Base-by-base conservation (phyloP, 2,329 filamentous ascomycete species). In the Fusarium solani-melongenae region DNA sequence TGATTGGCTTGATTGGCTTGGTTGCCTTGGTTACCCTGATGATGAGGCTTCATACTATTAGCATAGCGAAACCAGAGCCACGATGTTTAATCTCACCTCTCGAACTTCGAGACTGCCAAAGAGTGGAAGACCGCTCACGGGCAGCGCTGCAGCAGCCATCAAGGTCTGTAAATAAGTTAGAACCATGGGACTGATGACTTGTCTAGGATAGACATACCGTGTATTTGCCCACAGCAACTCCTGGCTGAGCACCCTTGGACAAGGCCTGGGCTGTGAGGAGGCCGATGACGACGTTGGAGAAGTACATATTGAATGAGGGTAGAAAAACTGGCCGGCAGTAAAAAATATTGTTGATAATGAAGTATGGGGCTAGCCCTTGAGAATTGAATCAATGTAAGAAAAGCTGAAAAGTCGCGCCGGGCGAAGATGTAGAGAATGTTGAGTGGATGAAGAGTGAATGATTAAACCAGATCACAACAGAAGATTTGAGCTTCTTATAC, bases 91-190 rank as follows among this genome's bases (percentile, higher is more conserved):
- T 27, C 69, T 56, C 33, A 69, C 69, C 2, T 12, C 27, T 39
- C 59, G 61, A 8, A 56, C 59, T 12, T 72, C 69, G 0, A 72
- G 59, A 4, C 53, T 60, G 14, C 69, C 69, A 64, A 72, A 44
- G 10, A 72, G 17, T 5, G 69, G 69, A 1, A 58, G 65, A 2
- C 55, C 56, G 4, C 55, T 49, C 2, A 22, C 69, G 22, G 69
- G 69, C 5, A 69, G 27, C 12, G 69, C 69, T 7, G 64, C 69
- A 58, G 36, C 44, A 55, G 65, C 69, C 65, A 71, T 71, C 39
- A 71, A 58, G 9, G 68, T 38, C 69, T 71, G 1, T 6, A 0
- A 4, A 6, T 0, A 12, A 46, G 58, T 61, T 36, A 61, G 58
- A 20, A 12, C 7, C 3, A 14, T 6, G 9, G 6, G 2, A 4